Evolutionary conservation across 345 rosid genomes (phyloP), one percentile per base, ranked within the genome.

Genomic region (Salix exigua): DNA sequence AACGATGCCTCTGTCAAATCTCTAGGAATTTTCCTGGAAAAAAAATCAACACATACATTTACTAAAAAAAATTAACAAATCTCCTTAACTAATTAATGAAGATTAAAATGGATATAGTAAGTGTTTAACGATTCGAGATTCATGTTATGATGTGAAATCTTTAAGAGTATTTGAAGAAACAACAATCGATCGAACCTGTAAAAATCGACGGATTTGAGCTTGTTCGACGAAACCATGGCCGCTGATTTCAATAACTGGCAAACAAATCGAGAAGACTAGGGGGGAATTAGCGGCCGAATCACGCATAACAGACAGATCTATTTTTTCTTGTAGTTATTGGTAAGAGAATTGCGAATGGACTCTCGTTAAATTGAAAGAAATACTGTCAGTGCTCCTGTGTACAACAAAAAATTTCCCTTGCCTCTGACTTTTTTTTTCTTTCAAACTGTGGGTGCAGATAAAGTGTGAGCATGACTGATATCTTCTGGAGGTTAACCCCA

Each of bases 1-100:
- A 96, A 74, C 53, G 98, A 90, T 50, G 99, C 99, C 86, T 94
- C 98, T 0, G 99, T 96, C 89, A 96, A 90, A 86, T 96, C 99
- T 83, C 99, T 90, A 17, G 99, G 99, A 70, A 94, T 96, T 89
- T 94, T 96, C 92, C 99, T 96, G 94, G 94, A 5, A 35, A 73
- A 70, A 72, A 69, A 16, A 33, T 30, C 9, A 64, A 64, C 21
- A 64, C 68, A 9, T 55, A 9, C 28, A 55, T 55, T n/a, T n/a
- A 4, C 62, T 55, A 46, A 3, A 40, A 46, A 46, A 46, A 46
- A n/a, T 55, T n/a, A 55, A 55, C 62, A 55, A 55, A n/a, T 9
- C 28, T 55, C 62, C 23, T 55, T 55, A n/a, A 4, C 6, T n/a
- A 55, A 55, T n/a, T 55, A 55, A 55, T 46, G 51, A 46, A 46